Conservation (phyloP, 2,329 filamentous ascomycete genomes). For the Scytalidium sp. region DNA sequence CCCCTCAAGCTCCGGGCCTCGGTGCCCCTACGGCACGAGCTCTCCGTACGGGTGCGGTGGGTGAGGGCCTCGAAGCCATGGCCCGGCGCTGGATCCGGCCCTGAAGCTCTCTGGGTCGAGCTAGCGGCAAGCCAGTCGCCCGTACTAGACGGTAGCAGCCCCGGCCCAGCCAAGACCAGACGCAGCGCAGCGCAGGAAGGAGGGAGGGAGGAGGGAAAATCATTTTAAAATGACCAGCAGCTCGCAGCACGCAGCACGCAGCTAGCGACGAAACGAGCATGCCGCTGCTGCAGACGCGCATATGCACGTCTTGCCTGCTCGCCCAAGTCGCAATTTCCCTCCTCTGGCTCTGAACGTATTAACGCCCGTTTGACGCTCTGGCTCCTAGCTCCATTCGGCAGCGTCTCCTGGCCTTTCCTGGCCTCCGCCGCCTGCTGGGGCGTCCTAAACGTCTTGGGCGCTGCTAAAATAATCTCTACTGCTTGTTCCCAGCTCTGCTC, state of each 20-base stretch:
- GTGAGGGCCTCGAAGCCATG: too few relatives aligned
- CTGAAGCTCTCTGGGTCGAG: too few relatives aligned
- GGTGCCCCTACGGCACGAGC: too few relatives aligned
- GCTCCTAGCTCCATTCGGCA: too few relatives aligned
- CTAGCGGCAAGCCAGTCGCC: too few relatives aligned
- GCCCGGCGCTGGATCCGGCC: too few relatives aligned
- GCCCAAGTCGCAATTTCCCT: not conserved
- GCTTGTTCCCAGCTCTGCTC: not conserved
- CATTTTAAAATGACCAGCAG: too few relatives aligned
- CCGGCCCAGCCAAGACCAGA: not conserved
- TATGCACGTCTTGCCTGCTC: not conserved
- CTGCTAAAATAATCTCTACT: not conserved
- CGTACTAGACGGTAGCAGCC: too few relatives aligned
- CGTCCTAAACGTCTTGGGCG: too few relatives aligned
- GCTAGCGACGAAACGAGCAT: not conserved
- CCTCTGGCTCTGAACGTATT: not conserved
- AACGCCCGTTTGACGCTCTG: not conserved
- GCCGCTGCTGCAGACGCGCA: not conserved
- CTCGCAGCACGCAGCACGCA: not conserved
- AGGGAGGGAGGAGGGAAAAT: not conserved
- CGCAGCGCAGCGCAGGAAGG: not conserved
- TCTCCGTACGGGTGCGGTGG: too few relatives aligned
- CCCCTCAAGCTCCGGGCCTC: too few relatives aligned
- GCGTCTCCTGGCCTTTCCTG: not conserved
- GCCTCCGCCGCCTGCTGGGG: not conserved